Conservation (phyloP, 345 rosid species). For the Camelina laxa region DNA sequence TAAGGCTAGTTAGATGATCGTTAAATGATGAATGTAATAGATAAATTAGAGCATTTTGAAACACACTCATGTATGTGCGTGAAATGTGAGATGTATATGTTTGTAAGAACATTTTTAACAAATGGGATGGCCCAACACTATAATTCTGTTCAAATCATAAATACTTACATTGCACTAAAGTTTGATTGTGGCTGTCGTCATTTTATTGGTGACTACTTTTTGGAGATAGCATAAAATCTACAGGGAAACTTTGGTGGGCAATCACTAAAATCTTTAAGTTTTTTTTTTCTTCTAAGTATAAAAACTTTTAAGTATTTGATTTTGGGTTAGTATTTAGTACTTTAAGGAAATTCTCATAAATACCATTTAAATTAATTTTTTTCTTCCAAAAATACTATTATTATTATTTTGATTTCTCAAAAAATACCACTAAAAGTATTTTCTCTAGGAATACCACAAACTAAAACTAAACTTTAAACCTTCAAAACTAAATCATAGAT, state of each 20-base stretch:
- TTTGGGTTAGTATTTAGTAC: too few relatives aligned
- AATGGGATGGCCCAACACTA: conserved; percentile 7
- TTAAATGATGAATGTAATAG: neutral
- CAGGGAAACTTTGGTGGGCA: conserved; percentile 3
- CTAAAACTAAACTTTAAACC: too few relatives aligned
- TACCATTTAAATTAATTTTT: too few relatives aligned
- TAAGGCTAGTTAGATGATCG: neutral
- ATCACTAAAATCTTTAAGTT: neutral
- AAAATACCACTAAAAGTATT: too few relatives aligned
- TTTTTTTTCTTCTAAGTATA: neutral
- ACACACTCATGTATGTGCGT: neutral
- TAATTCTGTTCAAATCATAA: conserved; percentile 27
- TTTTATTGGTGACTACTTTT: conserved; percentile 7
- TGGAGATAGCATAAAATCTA: conserved; percentile 12
- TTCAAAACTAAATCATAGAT: too few relatives aligned
- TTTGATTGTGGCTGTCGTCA: neutral
- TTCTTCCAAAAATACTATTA: too few relatives aligned
- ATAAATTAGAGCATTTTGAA: neutral
- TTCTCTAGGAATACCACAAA: too few relatives aligned
- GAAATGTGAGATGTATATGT: neutral
- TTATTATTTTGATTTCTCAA: too few relatives aligned
- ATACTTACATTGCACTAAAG: neutral
- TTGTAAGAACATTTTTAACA: neutral
- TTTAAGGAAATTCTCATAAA: too few relatives aligned
- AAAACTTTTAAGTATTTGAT: neutral